These are phyloP conservation scores for Herpotrichia juniperi DNA, from an alignment of 2,329 filamentous ascomycete species.

Conservation along the genomic window DNA sequence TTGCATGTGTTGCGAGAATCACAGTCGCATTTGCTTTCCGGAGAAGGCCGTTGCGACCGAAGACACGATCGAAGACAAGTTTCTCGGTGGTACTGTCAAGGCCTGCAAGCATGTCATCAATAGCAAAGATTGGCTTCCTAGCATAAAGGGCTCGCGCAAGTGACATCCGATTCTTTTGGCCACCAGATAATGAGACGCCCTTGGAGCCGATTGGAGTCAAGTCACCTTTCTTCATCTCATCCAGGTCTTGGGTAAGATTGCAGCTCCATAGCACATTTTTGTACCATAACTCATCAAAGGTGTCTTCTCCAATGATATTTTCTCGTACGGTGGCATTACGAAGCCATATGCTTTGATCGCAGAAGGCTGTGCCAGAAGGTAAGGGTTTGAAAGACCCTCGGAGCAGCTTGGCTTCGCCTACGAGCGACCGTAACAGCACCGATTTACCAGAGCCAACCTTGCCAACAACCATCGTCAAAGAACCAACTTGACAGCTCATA, in stretches of 20 bases:
- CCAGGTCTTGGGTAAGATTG: constrained; percentile 16
- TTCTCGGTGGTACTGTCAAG: constrained; percentile 54
- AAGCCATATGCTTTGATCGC: constrained; percentile 35
- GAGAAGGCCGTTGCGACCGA: constrained; percentile 50
- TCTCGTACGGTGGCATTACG: constrained; percentile 30
- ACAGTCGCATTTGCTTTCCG: constrained; percentile 30
- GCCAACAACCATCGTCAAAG: constrained; percentile 17
- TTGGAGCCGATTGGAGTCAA: constrained; percentile 53
- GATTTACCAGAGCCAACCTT: constrained; percentile 32
- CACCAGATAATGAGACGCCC: constrained; percentile 55
- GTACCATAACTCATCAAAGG: constrained; percentile 30
- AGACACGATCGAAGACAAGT: constrained; percentile 50
- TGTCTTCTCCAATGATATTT: constrained; percentile 31
- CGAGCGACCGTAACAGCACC: constrained; percentile 38
- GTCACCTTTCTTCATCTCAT: constrained; percentile 21
- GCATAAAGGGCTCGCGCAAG: constrained; percentile 57
- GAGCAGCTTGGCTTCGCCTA: constrained; percentile 17
- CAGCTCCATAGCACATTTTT: constrained; percentile 23
- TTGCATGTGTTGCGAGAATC: constrained; percentile 32
- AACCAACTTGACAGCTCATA: constrained; percentile 1
- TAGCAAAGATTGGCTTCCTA: constrained; percentile 48
- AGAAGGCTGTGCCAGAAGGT: constrained; percentile 25
- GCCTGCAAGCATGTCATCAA: constrained; percentile 56
- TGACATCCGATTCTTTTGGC: constrained; percentile 53
- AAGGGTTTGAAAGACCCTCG: constrained; percentile 15